Evolutionary conservation across 2,329 filamentous ascomycete species (phyloP), one percentile per base, ranked within the genome.

Genomic region (Nigrograna mackinnonii): DNA sequence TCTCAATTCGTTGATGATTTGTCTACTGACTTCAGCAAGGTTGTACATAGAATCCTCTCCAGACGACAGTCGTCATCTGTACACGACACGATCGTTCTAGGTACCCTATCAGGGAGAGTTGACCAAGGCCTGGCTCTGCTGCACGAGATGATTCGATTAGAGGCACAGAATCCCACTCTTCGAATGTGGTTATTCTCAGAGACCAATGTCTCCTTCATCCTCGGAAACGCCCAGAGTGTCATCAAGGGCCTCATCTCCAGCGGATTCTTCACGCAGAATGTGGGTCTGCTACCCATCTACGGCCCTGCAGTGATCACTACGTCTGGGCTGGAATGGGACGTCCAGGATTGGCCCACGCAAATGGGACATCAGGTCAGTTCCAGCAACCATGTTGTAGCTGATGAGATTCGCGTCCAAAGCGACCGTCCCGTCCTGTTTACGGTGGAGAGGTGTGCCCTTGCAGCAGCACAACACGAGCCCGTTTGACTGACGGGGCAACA

Each of bases 61-160:
- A 84, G 49, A 16, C 2, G 14, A 17, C 38, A 47, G 18, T 49
- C 46, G 22, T 37, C 44, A 13, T 41, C 40, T 13, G 46, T 41
- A 13, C 79, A 78, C 35, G 51, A 92, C 58, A 83, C 96, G n/a
- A 76, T 96, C 11, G 84, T 88, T 26, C 72, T 96, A 5, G 91
- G 92, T 30, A 90, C 91, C 2, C 79, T 97, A 1, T 90, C 89
- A 32, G 94, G 94, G 5, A 84, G 94, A 21, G 87, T 97, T 13
- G 94, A 99, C 68, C 94, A 99, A 66, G 92, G 87, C 2, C 79
- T 99, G 35, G 91, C 89, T 43, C 85, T 95, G 57, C 79, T 99
- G 39, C 89, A 96, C 64, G 89, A 96, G 63, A 77, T 97, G 34
- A 91, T 79, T 43, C 70, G 74, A 44, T 78, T 77, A 54, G 69